Base-by-base conservation (phyloP, 2,329 filamentous ascomycete species). In the Diplodia scrobiculata region DNA sequence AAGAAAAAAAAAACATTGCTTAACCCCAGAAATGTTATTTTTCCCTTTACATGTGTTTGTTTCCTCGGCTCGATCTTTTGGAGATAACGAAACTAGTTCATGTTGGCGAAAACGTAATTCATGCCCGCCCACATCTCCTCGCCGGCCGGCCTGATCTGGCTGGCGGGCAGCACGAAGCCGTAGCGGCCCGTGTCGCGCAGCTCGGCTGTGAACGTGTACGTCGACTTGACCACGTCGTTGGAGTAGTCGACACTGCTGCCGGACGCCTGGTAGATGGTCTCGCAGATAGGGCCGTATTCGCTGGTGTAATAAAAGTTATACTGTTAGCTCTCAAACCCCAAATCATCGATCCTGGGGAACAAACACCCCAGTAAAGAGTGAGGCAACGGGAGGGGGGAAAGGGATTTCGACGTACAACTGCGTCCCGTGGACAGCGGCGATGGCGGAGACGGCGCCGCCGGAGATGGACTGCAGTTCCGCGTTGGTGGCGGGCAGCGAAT, bases 241-340 rank as follows among this genome's bases (percentile, higher is more conserved):
- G 78, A 77, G 53, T 81, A 83, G 68, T 84, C 82, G 2, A 80
- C 75, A 25, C 76, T 78, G 53, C 74, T 75, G 10, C 82, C 81
- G 13, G 78, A 78, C 2, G 85, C 84, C 68, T 84, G 80, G 75
- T 89, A 89, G 69, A 89, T 86, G 34, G 85, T 88, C 50, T 76
- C 76, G 75, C 87, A 89, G 68, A 86, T 83, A 0, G 81, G 81
- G 0, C 83, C 83, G 45, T 50, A 62, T 19, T 62, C 58, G n/a
- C 55, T 59, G 36, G 36, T 5, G n/a, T 17, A 29, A 21, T 73
- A n/a, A 6, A 6, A 29, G 5, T 52, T 7, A 19, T 7, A 19
- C 13, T 19, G 11, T 27, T 27, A 5, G 10, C 48, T 51, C 17
- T 7, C 25, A 14, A 27, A 9, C 25, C 25, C 25, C 25, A 3